Evolutionary conservation across 805 yeast species (phyloP).

Genomic region (Nakazawaea laoshanensis): DNA sequence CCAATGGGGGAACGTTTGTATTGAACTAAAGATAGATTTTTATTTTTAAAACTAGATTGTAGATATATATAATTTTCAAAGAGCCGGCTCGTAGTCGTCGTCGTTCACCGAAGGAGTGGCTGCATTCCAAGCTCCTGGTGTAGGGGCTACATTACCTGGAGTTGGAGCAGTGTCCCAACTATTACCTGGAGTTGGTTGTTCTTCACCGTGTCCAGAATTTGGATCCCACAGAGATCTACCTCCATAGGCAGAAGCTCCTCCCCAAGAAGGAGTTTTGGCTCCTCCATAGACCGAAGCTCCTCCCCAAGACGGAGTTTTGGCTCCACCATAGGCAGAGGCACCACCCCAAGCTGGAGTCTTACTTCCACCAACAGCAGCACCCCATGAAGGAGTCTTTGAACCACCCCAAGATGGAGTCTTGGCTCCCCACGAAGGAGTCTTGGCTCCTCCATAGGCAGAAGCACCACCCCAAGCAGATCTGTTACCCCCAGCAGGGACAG

Average conservation of each 20-base stretch:
- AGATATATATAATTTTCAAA: no score
- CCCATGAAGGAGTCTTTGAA: constrained; percentile 36
- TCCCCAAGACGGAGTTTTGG: constrained; percentile 34
- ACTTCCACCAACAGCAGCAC: constrained; percentile 30
- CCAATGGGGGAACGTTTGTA: constrained; percentile 9
- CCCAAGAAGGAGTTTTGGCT: constrained; percentile 33
- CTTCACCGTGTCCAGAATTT: constrained; percentile 16
- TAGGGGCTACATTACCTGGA: constrained; percentile 21
- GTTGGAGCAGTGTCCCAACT: constrained; percentile 32
- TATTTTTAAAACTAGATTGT: background rate
- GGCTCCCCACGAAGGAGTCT: constrained; percentile 12
- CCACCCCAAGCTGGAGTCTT: constrained; percentile 46
- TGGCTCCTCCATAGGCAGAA: constrained; percentile 30
- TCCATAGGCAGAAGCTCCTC: constrained; percentile 29
- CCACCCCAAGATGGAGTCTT: constrained; percentile 15
- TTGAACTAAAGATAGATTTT: background rate
- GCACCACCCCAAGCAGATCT: constrained; percentile 43
- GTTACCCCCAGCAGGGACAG: constrained; percentile 29
- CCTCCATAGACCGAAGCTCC: constrained; percentile 29
- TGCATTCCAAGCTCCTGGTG: constrained; percentile 37
- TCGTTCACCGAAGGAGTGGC: constrained; percentile 31
- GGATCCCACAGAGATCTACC: constrained; percentile 35
- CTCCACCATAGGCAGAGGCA: constrained; percentile 37
- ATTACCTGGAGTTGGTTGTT: constrained; percentile 25
- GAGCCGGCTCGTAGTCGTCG: constrained; percentile 12